phyloP scores from a whole-genome alignment of 495 filamentous ascomycete species.

The Penicillium arizonense region DNA sequence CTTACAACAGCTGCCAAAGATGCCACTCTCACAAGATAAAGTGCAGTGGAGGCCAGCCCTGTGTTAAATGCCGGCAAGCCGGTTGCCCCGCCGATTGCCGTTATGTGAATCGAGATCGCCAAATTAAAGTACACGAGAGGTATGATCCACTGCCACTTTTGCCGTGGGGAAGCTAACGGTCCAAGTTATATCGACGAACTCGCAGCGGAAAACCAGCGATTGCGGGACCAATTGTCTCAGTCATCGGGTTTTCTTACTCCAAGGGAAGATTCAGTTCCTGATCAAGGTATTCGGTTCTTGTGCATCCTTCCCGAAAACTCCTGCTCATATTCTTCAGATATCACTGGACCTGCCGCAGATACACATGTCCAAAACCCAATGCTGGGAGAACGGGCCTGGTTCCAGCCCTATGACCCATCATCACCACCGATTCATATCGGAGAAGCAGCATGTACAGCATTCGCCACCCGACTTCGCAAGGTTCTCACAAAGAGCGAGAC shows the following conservation, averaged over 20 bases:
- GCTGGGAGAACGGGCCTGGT: constrained; percentile 32
- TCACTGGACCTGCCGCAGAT: constrained; percentile 9
- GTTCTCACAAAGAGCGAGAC: constrained; percentile 20
- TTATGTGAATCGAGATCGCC: constrained; percentile 36
- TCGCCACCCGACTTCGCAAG: constrained; percentile 33
- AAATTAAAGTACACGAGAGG: constrained; percentile 35
- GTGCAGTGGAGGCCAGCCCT: constrained; percentile 36
- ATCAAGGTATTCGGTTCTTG: background rate
- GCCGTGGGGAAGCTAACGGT: background rate
- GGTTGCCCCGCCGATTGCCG: constrained; percentile 25
- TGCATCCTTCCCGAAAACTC: background rate
- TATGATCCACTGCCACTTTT: constrained; percentile 2
- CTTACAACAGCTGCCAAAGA: constrained; percentile 28
- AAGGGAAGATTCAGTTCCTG: background rate
- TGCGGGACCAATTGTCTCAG: constrained; percentile 20
- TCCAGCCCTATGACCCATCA: constrained; percentile 28
- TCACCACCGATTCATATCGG: constrained; percentile 31
- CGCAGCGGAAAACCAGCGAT: constrained; percentile 21
- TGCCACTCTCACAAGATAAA: constrained; percentile 40
- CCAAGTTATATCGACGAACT: constrained; percentile 29
- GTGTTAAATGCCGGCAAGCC: constrained; percentile 26
- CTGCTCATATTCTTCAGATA: background rate
- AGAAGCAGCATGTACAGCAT: constrained; percentile 36
- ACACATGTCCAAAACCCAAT: constrained; percentile 29
- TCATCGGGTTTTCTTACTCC: constrained; percentile 1